phyloP scores from a whole-genome alignment of 768 basidiomycete genomes.

The Daedaleopsis nitida region DNA sequence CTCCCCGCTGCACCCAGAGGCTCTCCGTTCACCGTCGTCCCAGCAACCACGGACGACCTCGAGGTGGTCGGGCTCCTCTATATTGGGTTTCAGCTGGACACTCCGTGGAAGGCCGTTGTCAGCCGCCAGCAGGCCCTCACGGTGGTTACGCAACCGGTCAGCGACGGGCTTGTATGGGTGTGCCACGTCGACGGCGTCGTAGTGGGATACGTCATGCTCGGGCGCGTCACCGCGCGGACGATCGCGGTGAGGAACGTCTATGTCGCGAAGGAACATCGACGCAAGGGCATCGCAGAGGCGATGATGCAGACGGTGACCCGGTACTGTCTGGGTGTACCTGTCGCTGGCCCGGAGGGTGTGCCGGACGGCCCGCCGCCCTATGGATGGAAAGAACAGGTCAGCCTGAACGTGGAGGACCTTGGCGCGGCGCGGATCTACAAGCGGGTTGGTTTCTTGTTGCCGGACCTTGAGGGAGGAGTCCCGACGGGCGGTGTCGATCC shows the following conservation, averaged over 20 bases:
- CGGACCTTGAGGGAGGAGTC: background rate
- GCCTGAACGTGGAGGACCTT: constrained; percentile 2
- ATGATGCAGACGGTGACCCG: constrained; percentile 19
- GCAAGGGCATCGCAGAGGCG: constrained; percentile 22
- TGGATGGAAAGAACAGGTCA: constrained; percentile 14
- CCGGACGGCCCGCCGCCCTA: background rate
- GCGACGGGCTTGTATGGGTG: background rate
- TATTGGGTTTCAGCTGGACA: constrained; percentile 6
- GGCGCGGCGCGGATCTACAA: constrained; percentile 4
- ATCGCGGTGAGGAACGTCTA: constrained; percentile 23
- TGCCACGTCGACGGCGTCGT: constrained; percentile 8
- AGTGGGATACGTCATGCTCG: constrained; percentile 16
- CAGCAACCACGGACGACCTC: constrained; percentile 3
- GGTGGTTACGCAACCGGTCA: background rate
- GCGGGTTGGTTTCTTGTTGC: constrained; percentile 3
- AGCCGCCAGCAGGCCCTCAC: constrained; percentile 2
- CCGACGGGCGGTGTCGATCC: background rate
- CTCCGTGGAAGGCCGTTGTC: background rate
- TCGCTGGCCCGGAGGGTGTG: constrained; percentile 2
- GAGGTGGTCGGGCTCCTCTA: constrained; percentile 5
- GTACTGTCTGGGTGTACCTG: constrained; percentile 20
- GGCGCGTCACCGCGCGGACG: constrained; percentile 20
- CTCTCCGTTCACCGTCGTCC: background rate
- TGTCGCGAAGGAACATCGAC: constrained; percentile 12
- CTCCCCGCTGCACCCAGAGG: background rate